phyloP scores from a whole-genome alignment of 148 eudicot genomes.

The Chenopodium album region DNA sequence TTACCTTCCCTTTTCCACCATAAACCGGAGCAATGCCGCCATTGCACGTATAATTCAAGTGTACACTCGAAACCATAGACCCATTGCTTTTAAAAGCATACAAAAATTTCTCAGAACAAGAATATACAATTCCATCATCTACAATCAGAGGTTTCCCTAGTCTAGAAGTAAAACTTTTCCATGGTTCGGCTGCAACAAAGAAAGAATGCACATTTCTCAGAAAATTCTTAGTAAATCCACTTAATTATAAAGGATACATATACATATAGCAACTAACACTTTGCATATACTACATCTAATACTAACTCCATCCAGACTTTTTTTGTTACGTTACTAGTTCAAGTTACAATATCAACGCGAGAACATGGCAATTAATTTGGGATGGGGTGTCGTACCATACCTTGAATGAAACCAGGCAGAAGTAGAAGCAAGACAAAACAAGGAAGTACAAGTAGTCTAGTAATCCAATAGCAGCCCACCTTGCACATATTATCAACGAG shows the following conservation, averaged over 20 bases:
- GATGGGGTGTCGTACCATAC: slow-evolving; percentile 28
- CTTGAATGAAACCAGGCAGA: slow-evolving; percentile 80
- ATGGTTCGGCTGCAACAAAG: slow-evolving; percentile 40
- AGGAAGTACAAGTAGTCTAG: slow-evolving; percentile 56
- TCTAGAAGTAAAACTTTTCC: slow-evolving; percentile 37
- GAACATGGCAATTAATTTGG: too few relatives aligned
- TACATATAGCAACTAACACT: neutral
- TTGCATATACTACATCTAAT: too few relatives aligned
- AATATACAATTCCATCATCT: slow-evolving; percentile 64
- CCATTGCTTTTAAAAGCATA: slow-evolving; percentile 77
- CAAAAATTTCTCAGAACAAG: slow-evolving; percentile 58
- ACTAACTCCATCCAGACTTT: too few relatives aligned
- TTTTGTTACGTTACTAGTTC: too few relatives aligned
- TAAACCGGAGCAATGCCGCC: slow-evolving; percentile 57
- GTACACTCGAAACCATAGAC: slow-evolving; percentile 58
- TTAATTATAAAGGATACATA: neutral
- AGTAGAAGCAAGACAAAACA: slow-evolving; percentile 67
- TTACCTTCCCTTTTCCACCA: slow-evolving; percentile 67
- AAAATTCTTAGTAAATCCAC: neutral
- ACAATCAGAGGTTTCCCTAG: slow-evolving; percentile 67
- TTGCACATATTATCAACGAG: slow-evolving; percentile 36
- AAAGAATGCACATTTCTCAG: neutral
- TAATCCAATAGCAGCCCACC: slow-evolving; percentile 82
- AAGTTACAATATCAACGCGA: too few relatives aligned
- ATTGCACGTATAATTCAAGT: slow-evolving; percentile 65